Conservation (phyloP, 352 stramenopile species). For the Pythium utonaiense region DNA sequence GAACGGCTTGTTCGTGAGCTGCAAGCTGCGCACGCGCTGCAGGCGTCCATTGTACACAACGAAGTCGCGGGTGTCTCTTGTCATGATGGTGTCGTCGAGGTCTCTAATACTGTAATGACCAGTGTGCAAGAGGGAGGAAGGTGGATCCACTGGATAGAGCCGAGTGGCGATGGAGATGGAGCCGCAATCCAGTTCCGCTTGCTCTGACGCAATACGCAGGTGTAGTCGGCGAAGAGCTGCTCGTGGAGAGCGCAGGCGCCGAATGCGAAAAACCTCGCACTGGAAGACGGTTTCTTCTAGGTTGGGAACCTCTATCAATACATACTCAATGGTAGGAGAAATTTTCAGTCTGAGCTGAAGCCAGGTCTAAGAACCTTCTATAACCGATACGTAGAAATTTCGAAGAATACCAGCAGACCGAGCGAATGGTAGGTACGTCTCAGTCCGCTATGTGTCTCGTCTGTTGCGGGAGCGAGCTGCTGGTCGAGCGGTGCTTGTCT, state of each 20-base stretch:
- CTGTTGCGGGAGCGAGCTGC: not conserved
- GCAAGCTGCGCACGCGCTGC: slow-evolving; percentile 19
- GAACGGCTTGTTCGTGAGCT: slow-evolving; percentile 11
- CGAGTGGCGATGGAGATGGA: slow-evolving; percentile 1
- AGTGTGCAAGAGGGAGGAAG: not conserved
- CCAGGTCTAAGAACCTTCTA: slow-evolving; percentile 8
- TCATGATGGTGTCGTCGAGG: slow-evolving; percentile 1
- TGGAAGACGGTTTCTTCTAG: slow-evolving; percentile 2
- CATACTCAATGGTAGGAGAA: not conserved
- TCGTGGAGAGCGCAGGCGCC: not conserved
- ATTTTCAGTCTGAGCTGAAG: not conserved
- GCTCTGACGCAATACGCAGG: not conserved
- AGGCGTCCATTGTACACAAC: slow-evolving; percentile 29
- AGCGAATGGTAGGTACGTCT: slow-evolving; percentile 1
- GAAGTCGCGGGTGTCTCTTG: slow-evolving; percentile 18
- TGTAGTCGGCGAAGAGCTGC: not conserved
- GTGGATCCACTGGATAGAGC: not conserved
- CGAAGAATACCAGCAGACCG: slow-evolving; percentile 13
- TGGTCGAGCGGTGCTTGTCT: too few relatives aligned
- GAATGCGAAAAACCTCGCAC: slow-evolving; percentile 1
- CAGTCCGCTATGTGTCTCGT: slow-evolving; percentile 1
- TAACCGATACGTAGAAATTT: slow-evolving; percentile 18
- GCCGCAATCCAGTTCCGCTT: not conserved
- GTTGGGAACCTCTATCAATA: slow-evolving; percentile 7
- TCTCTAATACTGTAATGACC: not conserved